Evolutionary conservation across 306 rosid species (phyloP), one percentile per base, ranked within the genome.

Genomic region (Ziziphus jujuba): DNA sequence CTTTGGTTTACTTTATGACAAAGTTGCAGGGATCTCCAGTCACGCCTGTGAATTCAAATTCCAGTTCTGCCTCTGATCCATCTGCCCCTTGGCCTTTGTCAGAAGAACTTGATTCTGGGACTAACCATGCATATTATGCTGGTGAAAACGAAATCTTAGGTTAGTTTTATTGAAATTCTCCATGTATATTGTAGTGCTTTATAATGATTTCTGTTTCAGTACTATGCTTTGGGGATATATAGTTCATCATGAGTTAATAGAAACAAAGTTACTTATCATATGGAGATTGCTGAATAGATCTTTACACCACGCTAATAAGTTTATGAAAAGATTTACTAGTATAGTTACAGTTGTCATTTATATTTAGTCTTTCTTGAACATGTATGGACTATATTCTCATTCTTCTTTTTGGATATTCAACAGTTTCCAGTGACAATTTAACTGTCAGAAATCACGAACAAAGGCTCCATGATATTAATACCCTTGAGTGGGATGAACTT

Each of bases 401-500:
- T 17, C 56, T 10, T 58, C 77, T 24, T 51, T 6, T 75, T 83
- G 75, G 70, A 69, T 62, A 67, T 44, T 77, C 64, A 67, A 69
- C 91, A 89, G 98, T 50, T 45, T 72, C 72, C 48, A 72, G 71
- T 72, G 78, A 73, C 57, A 70, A 57, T 72, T 33, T 64, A 74
- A 79, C 80, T 7, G 82, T 72, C 77, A 70, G 57, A 70, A 82
- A 62, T 79, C 84, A 84, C 61, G 91, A 92, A 65, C 68, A 73
- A 78, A 80, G 77, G 76, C 95, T 92, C 62, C 92, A 83, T 58
- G 99, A 95, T 80, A 85, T 95, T 72, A 95, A 95, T 76, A 90
- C 99, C 55, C 99, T 95, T 51, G 99, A 95, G 49, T 95, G 99
- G 99, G 96, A 95, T 72, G 99, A 95, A 21, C 95, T 95, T 55